Evolutionary conservation across 2,329 filamentous ascomycete genomes (phyloP).

Genomic region (Diaporthe citriasiana): DNA sequence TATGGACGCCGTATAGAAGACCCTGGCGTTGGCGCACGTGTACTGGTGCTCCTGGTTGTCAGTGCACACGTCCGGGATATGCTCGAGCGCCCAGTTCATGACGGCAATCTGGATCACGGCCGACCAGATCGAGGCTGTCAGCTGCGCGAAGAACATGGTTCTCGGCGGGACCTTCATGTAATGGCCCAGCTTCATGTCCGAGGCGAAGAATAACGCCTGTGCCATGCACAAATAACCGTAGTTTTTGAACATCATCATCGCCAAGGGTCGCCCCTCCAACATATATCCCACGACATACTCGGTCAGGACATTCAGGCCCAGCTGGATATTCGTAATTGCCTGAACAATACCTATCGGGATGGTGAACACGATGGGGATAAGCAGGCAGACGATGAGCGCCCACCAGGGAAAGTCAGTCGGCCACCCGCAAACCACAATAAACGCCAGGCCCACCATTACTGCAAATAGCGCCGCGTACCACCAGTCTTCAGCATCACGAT

Average conservation of each 20-base stretch:
- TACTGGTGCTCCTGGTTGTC: constrained; percentile 68
- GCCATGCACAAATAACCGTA: constrained; percentile 79
- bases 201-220: constrained; percentile 74
- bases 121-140: constrained; percentile 72
- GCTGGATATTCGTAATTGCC: constrained; percentile 72
- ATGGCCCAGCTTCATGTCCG: constrained; percentile 77
- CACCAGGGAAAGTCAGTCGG: constrained; percentile 70
- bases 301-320: constrained; percentile 79
- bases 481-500: constrained; percentile 71
- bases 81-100: constrained; percentile 75
- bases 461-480: constrained; percentile 68
- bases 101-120: constrained; percentile 74
- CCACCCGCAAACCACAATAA: constrained; percentile 68
- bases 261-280: constrained; percentile 77
- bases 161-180: constrained; percentile 77
- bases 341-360: constrained; percentile 74
- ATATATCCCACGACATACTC: constrained; percentile 82
- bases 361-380: constrained; percentile 70
- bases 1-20: constrained; percentile 77
- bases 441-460: constrained; percentile 68
- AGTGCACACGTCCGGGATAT: constrained; percentile 74
- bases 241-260: constrained; percentile 85
- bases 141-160: constrained; percentile 73
- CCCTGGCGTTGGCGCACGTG: constrained; percentile 67
- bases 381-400: constrained; percentile 69